Evolutionary conservation across 1,284 basidiomycete genomes (phyloP).

Genomic region (Anthracocystis panici-leucophaei): DNA sequence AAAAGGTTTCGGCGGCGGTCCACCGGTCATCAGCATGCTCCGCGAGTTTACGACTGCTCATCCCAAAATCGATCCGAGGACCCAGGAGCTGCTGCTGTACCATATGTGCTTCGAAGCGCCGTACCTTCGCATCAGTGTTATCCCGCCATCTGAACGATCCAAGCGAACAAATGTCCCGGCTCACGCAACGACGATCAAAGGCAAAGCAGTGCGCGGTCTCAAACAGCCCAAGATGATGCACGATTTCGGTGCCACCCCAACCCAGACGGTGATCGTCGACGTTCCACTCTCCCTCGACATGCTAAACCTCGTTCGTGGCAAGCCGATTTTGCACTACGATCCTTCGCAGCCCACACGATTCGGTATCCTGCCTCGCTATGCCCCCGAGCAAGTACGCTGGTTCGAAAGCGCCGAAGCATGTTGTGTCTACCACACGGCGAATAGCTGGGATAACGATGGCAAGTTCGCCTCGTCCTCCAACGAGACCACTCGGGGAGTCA

Average conservation of each 20-base stretch:
- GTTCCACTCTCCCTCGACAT: slow-evolving; percentile 73
- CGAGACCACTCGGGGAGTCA: slow-evolving; percentile 31
- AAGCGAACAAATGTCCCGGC: neutral
- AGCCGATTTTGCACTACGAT: slow-evolving; percentile 72
- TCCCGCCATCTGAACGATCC: slow-evolving; percentile 55
- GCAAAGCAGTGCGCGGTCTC: slow-evolving; percentile 56
- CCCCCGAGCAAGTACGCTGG: slow-evolving; percentile 67
- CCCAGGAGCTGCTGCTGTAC: slow-evolving; percentile 72
- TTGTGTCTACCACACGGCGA: slow-evolving; percentile 73
- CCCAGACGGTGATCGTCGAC: slow-evolving; percentile 72
- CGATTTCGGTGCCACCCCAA: slow-evolving; percentile 72
- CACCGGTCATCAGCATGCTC: slow-evolving; percentile 59
- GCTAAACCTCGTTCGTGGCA: slow-evolving; percentile 71
- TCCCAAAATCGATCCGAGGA: slow-evolving; percentile 72
- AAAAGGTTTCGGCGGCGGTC: slow-evolving; percentile 43
- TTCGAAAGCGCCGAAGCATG: slow-evolving; percentile 71
- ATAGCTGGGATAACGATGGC: slow-evolving; percentile 71
- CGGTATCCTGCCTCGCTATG: slow-evolving; percentile 71
- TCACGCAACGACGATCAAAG: slow-evolving; percentile 42
- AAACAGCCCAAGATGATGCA: slow-evolving; percentile 72
- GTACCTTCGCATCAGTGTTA: slow-evolving; percentile 71
- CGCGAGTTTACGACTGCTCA: slow-evolving; percentile 73
- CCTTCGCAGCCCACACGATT: slow-evolving; percentile 70
- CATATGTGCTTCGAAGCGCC: slow-evolving; percentile 72
- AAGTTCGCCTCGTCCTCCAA: slow-evolving; percentile 43